A percentile compares a stretch with the other conserved stretches of the same genome.
phyloP scores from a whole-genome alignment of 768 basidiomycete genomes.

The Phaeotremella skinneri region DNA sequence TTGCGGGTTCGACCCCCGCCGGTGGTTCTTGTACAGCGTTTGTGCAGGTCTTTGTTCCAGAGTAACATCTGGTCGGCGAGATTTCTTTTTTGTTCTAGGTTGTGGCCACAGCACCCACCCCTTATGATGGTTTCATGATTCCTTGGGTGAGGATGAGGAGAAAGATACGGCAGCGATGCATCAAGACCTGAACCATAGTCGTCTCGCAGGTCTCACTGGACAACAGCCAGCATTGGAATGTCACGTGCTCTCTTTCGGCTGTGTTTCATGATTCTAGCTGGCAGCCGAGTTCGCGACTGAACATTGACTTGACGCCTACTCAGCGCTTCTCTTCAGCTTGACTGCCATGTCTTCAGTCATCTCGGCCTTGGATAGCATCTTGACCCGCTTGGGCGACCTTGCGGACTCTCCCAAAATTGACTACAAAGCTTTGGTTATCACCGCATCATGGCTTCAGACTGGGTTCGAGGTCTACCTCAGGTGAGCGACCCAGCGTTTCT shows the following conservation, averaged over 20 bases:
- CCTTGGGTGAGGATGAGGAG: too few relatives aligned
- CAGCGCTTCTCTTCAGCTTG: too few relatives aligned
- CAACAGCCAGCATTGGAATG: too few relatives aligned
- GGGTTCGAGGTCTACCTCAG: constrained; percentile 82
- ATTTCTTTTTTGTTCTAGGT: neutral
- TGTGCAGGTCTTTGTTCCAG: neutral
- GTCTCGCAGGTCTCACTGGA: too few relatives aligned
- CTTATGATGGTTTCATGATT: too few relatives aligned
- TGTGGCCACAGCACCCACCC: too few relatives aligned
- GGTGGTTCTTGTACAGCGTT: constrained; percentile 5
- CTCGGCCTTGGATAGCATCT: constrained; percentile 16
- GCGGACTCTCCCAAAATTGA: constrained; percentile 52
- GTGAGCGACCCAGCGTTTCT: constrained; percentile 56
- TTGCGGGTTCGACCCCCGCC: constrained; percentile 14
- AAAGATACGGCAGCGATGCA: too few relatives aligned
- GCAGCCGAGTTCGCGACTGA: too few relatives aligned
- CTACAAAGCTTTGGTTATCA: constrained; percentile 79
- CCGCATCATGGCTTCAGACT: constrained; percentile 72
- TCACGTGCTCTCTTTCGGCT: too few relatives aligned
- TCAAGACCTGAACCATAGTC: too few relatives aligned
- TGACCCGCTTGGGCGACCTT: constrained; percentile 20
- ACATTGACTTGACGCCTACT: too few relatives aligned
- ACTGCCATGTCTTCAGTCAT: constrained; percentile 9
- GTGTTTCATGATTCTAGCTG: too few relatives aligned
- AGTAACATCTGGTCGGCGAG: constrained; percentile 5